Evolutionary conservation across 2,329 filamentous ascomycete genomes (phyloP).

Genomic region (Coniochaeta sp.): DNA sequence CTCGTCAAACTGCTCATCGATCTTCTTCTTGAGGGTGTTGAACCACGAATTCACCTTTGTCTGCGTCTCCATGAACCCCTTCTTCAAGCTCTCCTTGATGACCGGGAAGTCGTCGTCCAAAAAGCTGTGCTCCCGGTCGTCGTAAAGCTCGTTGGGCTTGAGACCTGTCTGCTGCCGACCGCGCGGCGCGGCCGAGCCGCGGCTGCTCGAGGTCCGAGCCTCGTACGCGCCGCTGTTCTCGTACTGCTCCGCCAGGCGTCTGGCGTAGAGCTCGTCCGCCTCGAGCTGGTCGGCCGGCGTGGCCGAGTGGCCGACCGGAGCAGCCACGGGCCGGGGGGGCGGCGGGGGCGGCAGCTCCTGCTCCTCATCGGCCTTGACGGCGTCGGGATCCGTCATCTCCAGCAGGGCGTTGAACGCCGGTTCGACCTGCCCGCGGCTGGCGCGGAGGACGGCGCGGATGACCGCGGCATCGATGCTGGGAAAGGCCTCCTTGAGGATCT

Average conservation of each 20-base stretch:
- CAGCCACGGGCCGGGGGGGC: conserved; percentile 66
- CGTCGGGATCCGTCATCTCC: conserved; percentile 74
- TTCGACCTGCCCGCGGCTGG: conserved; percentile 82
- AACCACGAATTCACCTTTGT: conserved; percentile 91
- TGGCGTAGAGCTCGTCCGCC: conserved; percentile 19
- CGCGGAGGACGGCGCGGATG: conserved; percentile 79
- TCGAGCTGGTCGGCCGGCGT: conserved; percentile 69
- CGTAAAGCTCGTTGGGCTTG: conserved; percentile 49
- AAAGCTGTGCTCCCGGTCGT: conserved; percentile 78
- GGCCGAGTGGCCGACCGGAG: conserved; percentile 21
- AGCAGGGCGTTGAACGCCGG: conserved; percentile 92
- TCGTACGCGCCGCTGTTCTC: conserved; percentile 56
- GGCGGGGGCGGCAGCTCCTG: conserved; percentile 63
- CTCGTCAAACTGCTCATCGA: conserved; percentile 82
- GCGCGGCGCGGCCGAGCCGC: conserved; percentile 22
- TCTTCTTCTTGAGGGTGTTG: conserved; percentile 80
- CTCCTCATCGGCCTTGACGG: conserved; percentile 46
- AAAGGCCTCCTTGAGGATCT: conserved; percentile 89
- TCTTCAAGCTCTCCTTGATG: conserved; percentile 86
- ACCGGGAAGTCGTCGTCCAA: conserved; percentile 92
- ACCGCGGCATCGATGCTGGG: conserved; percentile 73
- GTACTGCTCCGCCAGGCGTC: conserved; percentile 89
- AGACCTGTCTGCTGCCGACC: conserved; percentile 42
- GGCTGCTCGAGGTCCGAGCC: conserved; percentile 42
- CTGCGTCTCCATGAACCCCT: conserved; percentile 93